Conservation (phyloP, 2,329 filamentous ascomycete species). For the Microdochium paspali region DNA sequence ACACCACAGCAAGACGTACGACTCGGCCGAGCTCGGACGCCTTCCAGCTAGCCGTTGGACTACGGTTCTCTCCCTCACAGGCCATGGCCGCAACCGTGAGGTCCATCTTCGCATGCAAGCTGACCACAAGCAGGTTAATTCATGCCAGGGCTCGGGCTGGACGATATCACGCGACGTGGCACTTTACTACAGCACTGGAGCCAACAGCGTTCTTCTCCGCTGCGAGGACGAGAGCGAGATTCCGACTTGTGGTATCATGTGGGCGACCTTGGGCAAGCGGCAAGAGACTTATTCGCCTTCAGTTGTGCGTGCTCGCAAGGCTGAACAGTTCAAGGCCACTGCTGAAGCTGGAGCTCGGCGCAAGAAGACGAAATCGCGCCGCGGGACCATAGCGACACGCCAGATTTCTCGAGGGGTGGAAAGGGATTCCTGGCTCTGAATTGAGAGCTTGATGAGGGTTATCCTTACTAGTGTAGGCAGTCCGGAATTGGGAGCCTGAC, state of each 20-base stretch:
- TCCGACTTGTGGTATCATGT: no score
- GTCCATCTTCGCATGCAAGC: neutral
- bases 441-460: no score
- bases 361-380: no score
- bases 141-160: neutral
- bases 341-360: no score
- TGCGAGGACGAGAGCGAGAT: neutral
- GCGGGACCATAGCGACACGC: no score
- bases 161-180: neutral
- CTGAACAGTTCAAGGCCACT: no score
- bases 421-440: no score
- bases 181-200: conserved; percentile 4
- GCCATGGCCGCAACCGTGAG: conserved; percentile 1
- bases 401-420: no score
- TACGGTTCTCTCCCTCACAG: conserved; percentile 2
- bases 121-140: neutral
- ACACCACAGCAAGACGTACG: conserved; percentile 4
- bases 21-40: conserved; percentile 3
- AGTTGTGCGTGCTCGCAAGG: no score
- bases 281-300: no score
- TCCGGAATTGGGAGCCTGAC: no score
- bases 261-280: neutral
- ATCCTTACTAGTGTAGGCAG: no score
- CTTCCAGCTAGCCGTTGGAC: conserved; percentile 2
- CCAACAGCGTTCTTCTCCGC: conserved; percentile 4